phyloP scores from a whole-genome alignment of 2,329 filamentous ascomycete species.

The Microthyrium microscopicum region DNA sequence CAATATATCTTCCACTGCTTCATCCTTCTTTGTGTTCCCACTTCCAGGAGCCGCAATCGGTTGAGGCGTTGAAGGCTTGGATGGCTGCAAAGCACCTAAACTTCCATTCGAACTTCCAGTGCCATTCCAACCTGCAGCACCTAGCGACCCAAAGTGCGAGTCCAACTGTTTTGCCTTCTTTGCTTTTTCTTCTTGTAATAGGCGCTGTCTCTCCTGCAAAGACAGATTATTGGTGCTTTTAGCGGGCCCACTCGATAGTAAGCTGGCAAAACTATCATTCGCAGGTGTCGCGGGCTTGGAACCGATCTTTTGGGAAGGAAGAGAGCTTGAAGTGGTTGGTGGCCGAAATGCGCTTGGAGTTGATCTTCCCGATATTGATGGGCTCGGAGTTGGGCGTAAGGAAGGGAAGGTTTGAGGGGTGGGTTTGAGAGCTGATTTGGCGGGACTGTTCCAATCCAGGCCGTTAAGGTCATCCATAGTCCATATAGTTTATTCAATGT shows the following conservation, averaged over 20 bases:
- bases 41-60: slow-evolving; percentile 11
- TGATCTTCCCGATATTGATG: slow-evolving; percentile 21
- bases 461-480: slow-evolving; percentile 35
- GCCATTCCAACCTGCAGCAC: slow-evolving; percentile 58
- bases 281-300: slow-evolving; percentile 35
- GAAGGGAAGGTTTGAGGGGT: slow-evolving; percentile 14
- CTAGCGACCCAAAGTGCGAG: slow-evolving; percentile 52
- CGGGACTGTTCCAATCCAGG: slow-evolving; percentile 27
- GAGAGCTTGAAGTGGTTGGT: slow-evolving; percentile 12
- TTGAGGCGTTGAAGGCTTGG: slow-evolving; percentile 20
- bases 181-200: slow-evolving; percentile 61
- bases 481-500: no score
- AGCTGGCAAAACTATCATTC: slow-evolving; percentile 61
- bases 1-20: slow-evolving; percentile 41
- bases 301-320: slow-evolving; percentile 24
- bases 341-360: slow-evolving; percentile 23
- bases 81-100: slow-evolving; percentile 17
- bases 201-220: slow-evolving; percentile 46
- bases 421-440: slow-evolving; percentile 14
- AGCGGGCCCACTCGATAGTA: slow-evolving; percentile 47
- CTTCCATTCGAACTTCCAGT: slow-evolving; percentile 35
- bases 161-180: slow-evolving; percentile 61
- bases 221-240: slow-evolving; percentile 53
- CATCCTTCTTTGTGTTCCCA: slow-evolving; percentile 12
- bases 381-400: slow-evolving; percentile 17